Conservation (phyloP, 2,329 filamentous ascomycete species). For the Cladorrhinum sp. region DNA sequence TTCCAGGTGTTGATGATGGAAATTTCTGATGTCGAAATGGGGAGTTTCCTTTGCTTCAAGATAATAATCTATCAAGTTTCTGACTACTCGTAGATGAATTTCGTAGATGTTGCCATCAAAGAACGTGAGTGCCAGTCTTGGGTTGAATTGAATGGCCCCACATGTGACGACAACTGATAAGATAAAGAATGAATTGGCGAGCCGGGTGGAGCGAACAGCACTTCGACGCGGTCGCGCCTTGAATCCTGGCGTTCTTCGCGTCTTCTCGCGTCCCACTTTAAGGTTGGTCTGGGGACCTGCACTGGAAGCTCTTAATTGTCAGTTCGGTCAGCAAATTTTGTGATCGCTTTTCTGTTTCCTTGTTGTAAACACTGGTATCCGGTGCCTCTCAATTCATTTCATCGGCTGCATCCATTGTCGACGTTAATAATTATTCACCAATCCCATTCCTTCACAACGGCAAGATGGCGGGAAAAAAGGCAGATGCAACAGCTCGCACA, state of each 20-base stretch:
- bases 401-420: neutral
- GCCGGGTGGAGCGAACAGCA: constrained; percentile 1
- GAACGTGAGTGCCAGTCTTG: neutral
- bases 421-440: neutral
- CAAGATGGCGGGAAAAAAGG: constrained; percentile 31
- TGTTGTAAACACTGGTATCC: neutral
- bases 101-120: too few relatives aligned
- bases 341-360: neutral
- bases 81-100: too few relatives aligned
- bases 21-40: too few relatives aligned
- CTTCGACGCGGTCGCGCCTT: constrained; percentile 23
- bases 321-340: neutral
- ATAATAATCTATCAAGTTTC: too few relatives aligned
- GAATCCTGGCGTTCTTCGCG: constrained; percentile 20
- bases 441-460: neutral
- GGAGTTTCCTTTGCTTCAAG: too few relatives aligned
- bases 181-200: neutral
- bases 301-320: neutral
- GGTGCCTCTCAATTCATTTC: neutral
- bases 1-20: too few relatives aligned
- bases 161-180: constrained; percentile 3
- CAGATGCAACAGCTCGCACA: constrained; percentile 34
- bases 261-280: constrained; percentile 26
- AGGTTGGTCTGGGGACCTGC: neutral
- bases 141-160: neutral